These are phyloP conservation scores for Tuber calosporum DNA, from an alignment of 495 filamentous ascomycete species.

Conservation along the genomic window DNA sequence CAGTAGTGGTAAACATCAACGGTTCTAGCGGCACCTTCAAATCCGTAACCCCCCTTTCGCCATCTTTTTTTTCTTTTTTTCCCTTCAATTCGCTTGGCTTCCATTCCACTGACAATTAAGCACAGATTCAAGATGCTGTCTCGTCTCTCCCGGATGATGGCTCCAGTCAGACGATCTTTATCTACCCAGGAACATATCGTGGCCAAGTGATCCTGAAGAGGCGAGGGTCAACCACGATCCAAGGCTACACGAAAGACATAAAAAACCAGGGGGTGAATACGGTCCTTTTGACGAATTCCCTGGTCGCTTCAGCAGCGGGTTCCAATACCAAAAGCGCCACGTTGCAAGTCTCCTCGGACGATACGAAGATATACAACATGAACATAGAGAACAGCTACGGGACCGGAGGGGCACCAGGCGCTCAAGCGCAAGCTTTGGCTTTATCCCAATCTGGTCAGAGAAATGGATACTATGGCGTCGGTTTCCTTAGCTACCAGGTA, in stretches of 20 bases:
- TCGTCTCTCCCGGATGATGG: constrained; percentile 31
- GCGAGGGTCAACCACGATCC: constrained; percentile 22
- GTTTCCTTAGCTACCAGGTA: constrained; percentile 33
- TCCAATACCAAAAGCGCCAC: constrained; percentile 34
- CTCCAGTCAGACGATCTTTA: constrained; percentile 29
- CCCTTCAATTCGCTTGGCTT: neutral
- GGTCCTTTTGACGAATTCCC: constrained; percentile 23
- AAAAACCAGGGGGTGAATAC: constrained; percentile 18
- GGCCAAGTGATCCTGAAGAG: constrained; percentile 27
- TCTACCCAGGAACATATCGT: constrained; percentile 30
- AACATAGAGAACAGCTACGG: constrained; percentile 29
- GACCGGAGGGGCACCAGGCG: constrained; percentile 16
- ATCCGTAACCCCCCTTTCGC: constrained; percentile 11
- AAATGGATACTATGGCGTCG: constrained; percentile 29
- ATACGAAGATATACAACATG: constrained; percentile 28
- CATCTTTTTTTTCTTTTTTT: too few relatives aligned
- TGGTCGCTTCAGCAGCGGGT: constrained; percentile 28
- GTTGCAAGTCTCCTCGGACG: constrained; percentile 25
- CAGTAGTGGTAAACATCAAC: constrained; percentile 24
- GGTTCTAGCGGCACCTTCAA: constrained; percentile 18
- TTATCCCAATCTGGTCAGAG: constrained; percentile 27
- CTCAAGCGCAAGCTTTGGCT: constrained; percentile 28
- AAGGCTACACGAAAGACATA: constrained; percentile 27
- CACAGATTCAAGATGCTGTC: constrained; percentile 30
- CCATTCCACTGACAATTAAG: neutral